Conservation (phyloP, 2,329 filamentous ascomycete genomes). For the Aspergillus puulaauensis region DNA sequence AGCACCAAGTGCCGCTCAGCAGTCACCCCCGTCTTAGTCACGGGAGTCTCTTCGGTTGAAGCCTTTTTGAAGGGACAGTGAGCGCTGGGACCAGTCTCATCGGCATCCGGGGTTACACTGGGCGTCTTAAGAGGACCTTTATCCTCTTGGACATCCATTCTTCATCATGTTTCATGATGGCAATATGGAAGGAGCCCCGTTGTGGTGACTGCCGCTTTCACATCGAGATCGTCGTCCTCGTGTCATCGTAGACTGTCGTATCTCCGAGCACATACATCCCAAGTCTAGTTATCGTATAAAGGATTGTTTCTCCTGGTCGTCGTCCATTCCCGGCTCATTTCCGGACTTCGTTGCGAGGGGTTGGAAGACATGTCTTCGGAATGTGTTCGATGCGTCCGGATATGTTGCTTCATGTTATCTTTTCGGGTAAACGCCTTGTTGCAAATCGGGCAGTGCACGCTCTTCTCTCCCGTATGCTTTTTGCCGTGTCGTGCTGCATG, state of each 20-base stretch:
- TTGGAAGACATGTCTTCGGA: constrained; percentile 32
- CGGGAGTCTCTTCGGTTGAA: constrained; percentile 4
- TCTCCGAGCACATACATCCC: constrained; percentile 15
- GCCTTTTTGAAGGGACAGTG: neutral
- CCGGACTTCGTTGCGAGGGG: constrained; percentile 14
- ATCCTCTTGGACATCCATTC: neutral
- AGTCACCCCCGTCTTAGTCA: constrained; percentile 7
- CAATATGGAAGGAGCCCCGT: constrained; percentile 8
- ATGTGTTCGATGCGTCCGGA: constrained; percentile 55
- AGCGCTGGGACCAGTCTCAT: neutral
- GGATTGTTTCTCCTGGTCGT: constrained; percentile 10
- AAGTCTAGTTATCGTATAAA: constrained; percentile 19
- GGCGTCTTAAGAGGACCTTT: neutral
- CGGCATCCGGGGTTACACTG: neutral
- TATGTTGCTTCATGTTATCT: constrained; percentile 70
- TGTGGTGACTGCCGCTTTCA: constrained; percentile 11
- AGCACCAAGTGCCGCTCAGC: constrained; percentile 14
- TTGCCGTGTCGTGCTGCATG: constrained; percentile 68
- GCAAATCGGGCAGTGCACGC: constrained; percentile 66
- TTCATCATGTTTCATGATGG: constrained; percentile 11
- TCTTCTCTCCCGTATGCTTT: constrained; percentile 68
- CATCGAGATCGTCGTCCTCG: constrained; percentile 10
- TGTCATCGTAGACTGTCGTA: constrained; percentile 13
- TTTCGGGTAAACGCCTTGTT: constrained; percentile 68
- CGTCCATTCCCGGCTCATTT: constrained; percentile 12